Evolutionary conservation across 768 basidiomycete species (phyloP).

Genomic region (Lactifluus piperatus): DNA sequence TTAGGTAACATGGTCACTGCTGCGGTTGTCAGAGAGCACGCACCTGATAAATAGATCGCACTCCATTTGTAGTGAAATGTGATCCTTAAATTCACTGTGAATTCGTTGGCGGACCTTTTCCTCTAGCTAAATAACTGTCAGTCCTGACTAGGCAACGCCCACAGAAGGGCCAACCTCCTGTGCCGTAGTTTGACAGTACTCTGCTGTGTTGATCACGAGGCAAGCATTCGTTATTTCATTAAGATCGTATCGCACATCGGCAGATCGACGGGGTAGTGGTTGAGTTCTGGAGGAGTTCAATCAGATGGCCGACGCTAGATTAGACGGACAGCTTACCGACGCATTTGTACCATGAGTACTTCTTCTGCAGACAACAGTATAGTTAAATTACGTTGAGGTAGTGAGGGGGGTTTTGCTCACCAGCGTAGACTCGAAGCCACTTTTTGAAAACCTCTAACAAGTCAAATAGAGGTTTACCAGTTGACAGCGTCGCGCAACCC

Average conservation of each 20-base stretch:
- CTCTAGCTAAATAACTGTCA: slow-evolving; percentile 54
- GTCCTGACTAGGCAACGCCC: background rate
- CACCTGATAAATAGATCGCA: slow-evolving; percentile 86
- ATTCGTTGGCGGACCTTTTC: slow-evolving; percentile 85
- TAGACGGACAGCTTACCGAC: slow-evolving; percentile 41
- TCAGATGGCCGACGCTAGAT: background rate
- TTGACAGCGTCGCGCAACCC: slow-evolving; percentile 86
- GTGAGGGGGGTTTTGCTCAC: slow-evolving; percentile 32
- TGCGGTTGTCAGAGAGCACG: slow-evolving; percentile 17
- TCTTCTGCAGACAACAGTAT: slow-evolving; percentile 56
- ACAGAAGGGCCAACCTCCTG: slow-evolving; percentile 46
- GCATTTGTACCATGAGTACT: slow-evolving; percentile 64
- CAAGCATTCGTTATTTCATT: slow-evolving; percentile 75
- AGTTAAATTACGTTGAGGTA: slow-evolving; percentile 4
- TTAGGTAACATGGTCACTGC: background rate
- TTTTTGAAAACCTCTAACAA: slow-evolving; percentile 79
- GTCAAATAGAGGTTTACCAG: slow-evolving; percentile 75
- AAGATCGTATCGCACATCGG: slow-evolving; percentile 70
- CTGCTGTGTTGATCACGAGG: slow-evolving; percentile 91
- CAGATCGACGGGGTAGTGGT: slow-evolving; percentile 50
- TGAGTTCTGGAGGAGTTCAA: slow-evolving; percentile 30
- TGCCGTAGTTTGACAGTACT: slow-evolving; percentile 92
- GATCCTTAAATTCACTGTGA: slow-evolving; percentile 63
- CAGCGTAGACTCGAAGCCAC: slow-evolving; percentile 91
- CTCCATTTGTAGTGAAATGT: slow-evolving; percentile 76